These are phyloP conservation scores for Phialemonium atrogriseum DNA, from an alignment of 2,329 filamentous ascomycete genomes.

Conservation along the genomic window DNA sequence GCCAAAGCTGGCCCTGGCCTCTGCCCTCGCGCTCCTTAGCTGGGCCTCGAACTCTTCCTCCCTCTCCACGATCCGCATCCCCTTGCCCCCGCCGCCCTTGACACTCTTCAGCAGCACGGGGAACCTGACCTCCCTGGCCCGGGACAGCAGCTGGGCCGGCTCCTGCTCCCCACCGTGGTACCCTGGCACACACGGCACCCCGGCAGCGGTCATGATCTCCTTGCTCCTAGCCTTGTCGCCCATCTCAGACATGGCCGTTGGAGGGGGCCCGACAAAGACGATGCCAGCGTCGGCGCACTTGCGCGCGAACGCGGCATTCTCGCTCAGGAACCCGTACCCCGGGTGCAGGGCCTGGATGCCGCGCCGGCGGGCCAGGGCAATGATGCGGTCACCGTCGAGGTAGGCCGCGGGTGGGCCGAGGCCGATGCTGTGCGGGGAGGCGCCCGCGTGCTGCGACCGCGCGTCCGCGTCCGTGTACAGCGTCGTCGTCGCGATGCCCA, in stretches of 20 bases:
- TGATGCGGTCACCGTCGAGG: conserved; percentile 88
- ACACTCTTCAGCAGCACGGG: conserved; percentile 75
- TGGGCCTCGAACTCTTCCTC: conserved; percentile 63
- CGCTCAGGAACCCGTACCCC: conserved; percentile 91
- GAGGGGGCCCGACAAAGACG: conserved; percentile 88
- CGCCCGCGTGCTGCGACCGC: conserved; percentile 76
- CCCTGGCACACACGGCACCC: conserved; percentile 90
- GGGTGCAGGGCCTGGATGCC: conserved; percentile 90
- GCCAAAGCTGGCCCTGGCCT: conserved; percentile 73
- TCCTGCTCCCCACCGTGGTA: conserved; percentile 87
- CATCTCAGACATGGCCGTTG: conserved; percentile 77
- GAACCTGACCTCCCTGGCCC: conserved; percentile 63
- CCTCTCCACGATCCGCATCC: conserved; percentile 65
- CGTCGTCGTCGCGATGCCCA: conserved; percentile 89
- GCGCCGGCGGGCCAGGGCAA: conserved; percentile 75
- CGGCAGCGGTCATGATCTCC: conserved; percentile 93
- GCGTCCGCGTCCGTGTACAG: conserved; percentile 92
- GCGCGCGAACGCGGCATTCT: conserved; percentile 85
- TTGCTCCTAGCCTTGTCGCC: conserved; percentile 90
- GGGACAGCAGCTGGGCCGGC: conserved; percentile 46
- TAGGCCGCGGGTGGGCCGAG: conserved; percentile 80
- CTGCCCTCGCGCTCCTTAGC: conserved; percentile 63
- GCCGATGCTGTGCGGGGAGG: conserved; percentile 74
- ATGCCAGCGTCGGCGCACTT: conserved; percentile 85
- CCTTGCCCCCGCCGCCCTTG: conserved; percentile 75